Evolutionary conservation across 106 monocot species (phyloP), one percentile per base, ranked within the genome.

Genomic region (Phalaenopsis equestris): DNA sequence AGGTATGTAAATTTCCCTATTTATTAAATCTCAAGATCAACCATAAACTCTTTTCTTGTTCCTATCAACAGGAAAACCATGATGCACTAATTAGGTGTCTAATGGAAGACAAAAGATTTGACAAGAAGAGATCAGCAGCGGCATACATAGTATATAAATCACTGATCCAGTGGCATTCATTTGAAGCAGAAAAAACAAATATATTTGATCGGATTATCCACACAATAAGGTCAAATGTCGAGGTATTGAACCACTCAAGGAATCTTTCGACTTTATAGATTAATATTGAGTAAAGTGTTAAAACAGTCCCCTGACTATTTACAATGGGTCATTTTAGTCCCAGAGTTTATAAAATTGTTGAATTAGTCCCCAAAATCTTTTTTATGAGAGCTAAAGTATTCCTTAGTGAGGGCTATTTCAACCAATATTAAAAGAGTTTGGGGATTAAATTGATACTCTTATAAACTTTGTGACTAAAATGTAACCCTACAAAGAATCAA

Each of bases 121-220:
- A 91, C 88, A 90, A 90, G 80, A 87, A 80, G 36, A 84, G 83
- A 80, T 83, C 98, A 17, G 85, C 77, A 57, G 84, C 91, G 77
- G 98, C 94, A 79, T 94, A 84, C 75, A 89, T 93, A 79, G 88
- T 94, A 9, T 99, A 94, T 80, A 94, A 94, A 57, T 92, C 94
- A 55, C 79, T 99, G 85, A 81, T 93, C 41, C 92, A 99, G 43
- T 99, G 98, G 98, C 89, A 87, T 77, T 94, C 94, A 55, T 99
- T 99, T 86, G 92, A 99, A 87, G 92, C 94, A 76, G 98, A 94
- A 76, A 99, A 88, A 84, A 99, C 98, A 72, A 94, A 85, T 73
- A 93, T 99, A 84, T 99, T 99, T 78, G 94, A 99, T 77, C 91
- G 93, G 7, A 94, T 99, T 37, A 99, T 94, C 76, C 87, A 94